Evolutionary conservation across 192 early-diverging fungal species (phyloP).

Genomic region (Backusella sp.): DNA sequence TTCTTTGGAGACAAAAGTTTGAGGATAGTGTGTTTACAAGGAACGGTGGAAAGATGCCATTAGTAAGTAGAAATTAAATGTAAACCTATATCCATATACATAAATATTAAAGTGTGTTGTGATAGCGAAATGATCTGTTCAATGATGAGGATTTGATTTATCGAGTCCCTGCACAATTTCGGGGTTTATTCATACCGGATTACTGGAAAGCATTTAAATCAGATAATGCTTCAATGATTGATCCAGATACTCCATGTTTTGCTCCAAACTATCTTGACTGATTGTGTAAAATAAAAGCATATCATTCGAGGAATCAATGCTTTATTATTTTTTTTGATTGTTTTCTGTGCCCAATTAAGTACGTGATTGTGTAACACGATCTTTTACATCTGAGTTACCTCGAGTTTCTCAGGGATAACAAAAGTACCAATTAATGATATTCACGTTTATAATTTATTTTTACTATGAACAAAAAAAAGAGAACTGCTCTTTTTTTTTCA

Average conservation of each 20-base stretch:
- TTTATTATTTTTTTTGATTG: background rate
- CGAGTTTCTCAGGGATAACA: too few relatives aligned
- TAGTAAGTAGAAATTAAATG: conserved; percentile 4
- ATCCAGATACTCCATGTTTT: background rate
- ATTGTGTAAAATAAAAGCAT: background rate
- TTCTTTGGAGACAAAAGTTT: conserved; percentile 19
- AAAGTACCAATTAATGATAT: too few relatives aligned
- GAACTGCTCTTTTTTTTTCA: background rate
- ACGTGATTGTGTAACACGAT: too few relatives aligned
- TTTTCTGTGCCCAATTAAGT: background rate
- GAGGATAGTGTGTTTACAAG: background rate
- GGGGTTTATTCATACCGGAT: background rate
- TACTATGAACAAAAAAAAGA: background rate
- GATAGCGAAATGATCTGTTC: background rate
- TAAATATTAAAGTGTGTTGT: background rate
- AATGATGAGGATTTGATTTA: background rate
- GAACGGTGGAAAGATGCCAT: conserved; percentile 14
- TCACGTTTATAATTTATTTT: background rate
- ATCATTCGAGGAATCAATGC: background rate
- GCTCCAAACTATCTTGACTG: background rate
- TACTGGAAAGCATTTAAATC: conserved; percentile 14
- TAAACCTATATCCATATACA: too few relatives aligned
- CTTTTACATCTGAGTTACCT: too few relatives aligned
- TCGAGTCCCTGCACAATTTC: conserved; percentile 12
- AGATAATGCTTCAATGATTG: conserved; percentile 1